These are phyloP conservation scores for Saccharomycopsis oosterbeekiorum DNA, from an alignment of 805 yeast species.

Conservation along the genomic window DNA sequence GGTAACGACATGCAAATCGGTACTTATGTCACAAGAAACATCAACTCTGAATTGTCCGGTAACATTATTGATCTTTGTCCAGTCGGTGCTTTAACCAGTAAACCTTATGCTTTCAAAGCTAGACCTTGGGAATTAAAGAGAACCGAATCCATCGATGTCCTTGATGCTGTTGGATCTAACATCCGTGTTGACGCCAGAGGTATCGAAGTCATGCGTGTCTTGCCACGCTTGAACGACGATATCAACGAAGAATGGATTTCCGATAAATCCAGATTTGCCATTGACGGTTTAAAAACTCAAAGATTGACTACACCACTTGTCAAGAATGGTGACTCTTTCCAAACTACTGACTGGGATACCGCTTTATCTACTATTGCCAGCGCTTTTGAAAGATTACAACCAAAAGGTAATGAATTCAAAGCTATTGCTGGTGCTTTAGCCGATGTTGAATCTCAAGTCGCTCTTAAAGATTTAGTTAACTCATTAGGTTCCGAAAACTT, in stretches of 20 bases:
- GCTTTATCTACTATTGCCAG: slow-evolving; percentile 62
- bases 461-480: slow-evolving; percentile 70
- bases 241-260: slow-evolving; percentile 88
- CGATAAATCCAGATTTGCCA: slow-evolving; percentile 78
- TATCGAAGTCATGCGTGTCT: slow-evolving; percentile 74
- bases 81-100: slow-evolving; percentile 83
- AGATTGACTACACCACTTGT: slow-evolving; percentile 74
- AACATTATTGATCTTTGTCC: slow-evolving; percentile 84
- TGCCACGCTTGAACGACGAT: slow-evolving; percentile 80
- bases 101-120: slow-evolving; percentile 87
- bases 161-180: slow-evolving; percentile 76
- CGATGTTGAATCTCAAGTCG: slow-evolving; percentile 77
- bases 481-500: slow-evolving; percentile 72
- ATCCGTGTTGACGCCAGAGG: slow-evolving; percentile 83
- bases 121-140: slow-evolving; percentile 90
- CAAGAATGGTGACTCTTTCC: slow-evolving; percentile 58
- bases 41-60: slow-evolving; percentile 78
- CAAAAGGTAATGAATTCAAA: slow-evolving; percentile 62
- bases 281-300: slow-evolving; percentile 80
- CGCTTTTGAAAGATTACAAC: slow-evolving; percentile 45
- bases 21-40: slow-evolving; percentile 75
- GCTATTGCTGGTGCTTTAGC: slow-evolving; percentile 74
- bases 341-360: slow-evolving; percentile 79
- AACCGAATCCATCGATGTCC: slow-evolving; percentile 77
- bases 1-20: slow-evolving; percentile 92